phyloP scores from a whole-genome alignment of 1,284 basidiomycete genomes.

The Sanghuangporus sanghuang region DNA sequence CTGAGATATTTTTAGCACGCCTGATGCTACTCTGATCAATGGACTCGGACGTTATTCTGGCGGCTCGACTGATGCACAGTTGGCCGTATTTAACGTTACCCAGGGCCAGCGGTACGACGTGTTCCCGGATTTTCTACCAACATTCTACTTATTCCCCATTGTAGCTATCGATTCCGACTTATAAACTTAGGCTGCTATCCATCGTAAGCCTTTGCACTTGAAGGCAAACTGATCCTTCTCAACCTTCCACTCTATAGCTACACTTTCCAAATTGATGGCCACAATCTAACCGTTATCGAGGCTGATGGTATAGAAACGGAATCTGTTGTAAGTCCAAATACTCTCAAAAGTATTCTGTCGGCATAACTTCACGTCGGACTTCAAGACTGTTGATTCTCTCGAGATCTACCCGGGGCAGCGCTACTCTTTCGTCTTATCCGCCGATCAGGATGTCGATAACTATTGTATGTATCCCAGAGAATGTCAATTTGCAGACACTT shows the following conservation, averaged over 20 bases:
- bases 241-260: background rate
- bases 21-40: constrained; percentile 28
- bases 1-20: constrained; percentile 8
- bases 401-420: constrained; percentile 34
- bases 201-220: constrained; percentile 1
- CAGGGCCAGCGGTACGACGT: constrained; percentile 14
- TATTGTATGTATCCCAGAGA: constrained; percentile 26
- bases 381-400: constrained; percentile 26
- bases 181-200: constrained; percentile 22
- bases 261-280: constrained; percentile 32
- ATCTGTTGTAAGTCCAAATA: constrained; percentile 19
- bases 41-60: constrained; percentile 28
- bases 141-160: constrained; percentile 26
- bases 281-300: constrained; percentile 34
- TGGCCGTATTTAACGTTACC: constrained; percentile 28
- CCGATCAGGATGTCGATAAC: constrained; percentile 32
- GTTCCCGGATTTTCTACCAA: constrained; percentile 26
- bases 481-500: background rate
- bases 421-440: constrained; percentile 33
- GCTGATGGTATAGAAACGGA: constrained; percentile 30
- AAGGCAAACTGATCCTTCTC: background rate
- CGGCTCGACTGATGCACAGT: constrained; percentile 21
- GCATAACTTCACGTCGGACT: background rate
- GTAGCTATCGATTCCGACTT: constrained; percentile 30
- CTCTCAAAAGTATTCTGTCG: too few relatives aligned